phyloP scores from a whole-genome alignment of 805 yeast species.

The Monosporozyma aerobia region DNA sequence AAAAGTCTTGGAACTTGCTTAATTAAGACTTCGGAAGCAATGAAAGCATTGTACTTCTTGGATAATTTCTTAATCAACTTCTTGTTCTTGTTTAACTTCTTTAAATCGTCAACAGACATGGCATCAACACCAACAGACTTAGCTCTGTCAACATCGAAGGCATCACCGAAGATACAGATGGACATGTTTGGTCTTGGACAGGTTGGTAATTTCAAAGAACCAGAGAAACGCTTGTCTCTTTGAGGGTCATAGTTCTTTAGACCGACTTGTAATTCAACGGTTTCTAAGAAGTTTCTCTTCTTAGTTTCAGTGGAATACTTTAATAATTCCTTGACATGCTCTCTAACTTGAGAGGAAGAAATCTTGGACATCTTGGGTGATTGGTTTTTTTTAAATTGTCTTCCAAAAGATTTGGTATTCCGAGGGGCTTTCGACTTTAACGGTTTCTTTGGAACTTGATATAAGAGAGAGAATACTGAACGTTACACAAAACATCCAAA shows the following conservation, averaged over 20 bases:
- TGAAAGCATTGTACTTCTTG: constrained; percentile 98
- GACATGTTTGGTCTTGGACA: constrained; percentile 99
- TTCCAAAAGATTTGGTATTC: constrained; percentile 64
- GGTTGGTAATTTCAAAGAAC: constrained; percentile 94
- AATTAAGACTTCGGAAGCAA: constrained; percentile 98
- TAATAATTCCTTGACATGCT: constrained; percentile 86
- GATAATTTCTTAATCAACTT: constrained; percentile 99
- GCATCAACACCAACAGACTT: constrained; percentile 98
- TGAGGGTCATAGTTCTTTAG: constrained; percentile 99
- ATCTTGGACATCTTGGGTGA: constrained; percentile 66
- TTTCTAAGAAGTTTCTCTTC: constrained; percentile 99
- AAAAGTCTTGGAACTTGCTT: constrained; percentile 99
- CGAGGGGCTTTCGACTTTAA: constrained; percentile 42
- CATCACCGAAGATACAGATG: constrained; percentile 99
- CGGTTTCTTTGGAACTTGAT: constrained; percentile 3
- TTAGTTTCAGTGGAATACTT: constrained; percentile 87
- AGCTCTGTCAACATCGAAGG: constrained; percentile 99
- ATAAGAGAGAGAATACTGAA: background rate
- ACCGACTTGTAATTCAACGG: constrained; percentile 99
- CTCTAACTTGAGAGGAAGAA: constrained; percentile 90
- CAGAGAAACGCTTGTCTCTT: constrained; percentile 99
- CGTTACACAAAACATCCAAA: background rate
- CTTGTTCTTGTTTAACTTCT: constrained; percentile 99
- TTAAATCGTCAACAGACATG: constrained; percentile 99
- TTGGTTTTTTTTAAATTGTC: constrained; percentile 35